These are phyloP conservation scores for Sordariomycetes sp. DNA, from an alignment of 2,329 filamentous ascomycete species.

Conservation along the genomic window DNA sequence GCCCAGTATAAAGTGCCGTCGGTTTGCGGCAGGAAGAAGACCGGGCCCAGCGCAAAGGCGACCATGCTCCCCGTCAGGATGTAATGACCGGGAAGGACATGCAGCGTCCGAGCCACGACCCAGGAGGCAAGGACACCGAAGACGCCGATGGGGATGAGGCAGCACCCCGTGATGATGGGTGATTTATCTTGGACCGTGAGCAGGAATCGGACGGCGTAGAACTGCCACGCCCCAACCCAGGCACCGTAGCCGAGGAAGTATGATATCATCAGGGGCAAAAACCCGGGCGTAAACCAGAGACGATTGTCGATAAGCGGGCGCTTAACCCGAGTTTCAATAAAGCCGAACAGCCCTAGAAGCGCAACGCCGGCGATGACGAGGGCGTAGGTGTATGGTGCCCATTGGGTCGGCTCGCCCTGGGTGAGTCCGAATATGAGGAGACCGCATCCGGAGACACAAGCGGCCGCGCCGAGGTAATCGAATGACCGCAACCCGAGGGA, in stretches of 20 bases:
- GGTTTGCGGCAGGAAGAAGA: neutral
- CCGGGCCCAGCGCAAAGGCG: neutral
- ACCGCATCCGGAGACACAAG: neutral
- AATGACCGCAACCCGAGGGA: neutral
- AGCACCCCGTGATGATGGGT: neutral
- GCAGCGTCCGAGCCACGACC: neutral
- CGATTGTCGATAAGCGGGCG: neutral
- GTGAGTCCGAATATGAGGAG: neutral
- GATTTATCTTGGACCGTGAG: neutral
- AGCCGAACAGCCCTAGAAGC: neutral
- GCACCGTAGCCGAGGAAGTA: neutral
- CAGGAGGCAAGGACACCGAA: neutral
- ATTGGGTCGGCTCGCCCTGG: neutral
- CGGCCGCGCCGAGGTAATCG: neutral
- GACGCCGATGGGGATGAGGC: neutral
- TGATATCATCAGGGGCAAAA: neutral
- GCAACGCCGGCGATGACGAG: neutral
- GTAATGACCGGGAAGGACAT: neutral
- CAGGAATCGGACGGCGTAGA: neutral
- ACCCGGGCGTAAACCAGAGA: neutral
- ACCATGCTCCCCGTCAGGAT: neutral
- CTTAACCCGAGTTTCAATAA: neutral
- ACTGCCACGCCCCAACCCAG: neutral
- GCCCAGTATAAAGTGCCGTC: neutral
- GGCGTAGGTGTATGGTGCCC: neutral